Evolutionary conservation across 2,329 filamentous ascomycete genomes (phyloP).

Genomic region (Cyanodermella asteris): DNA sequence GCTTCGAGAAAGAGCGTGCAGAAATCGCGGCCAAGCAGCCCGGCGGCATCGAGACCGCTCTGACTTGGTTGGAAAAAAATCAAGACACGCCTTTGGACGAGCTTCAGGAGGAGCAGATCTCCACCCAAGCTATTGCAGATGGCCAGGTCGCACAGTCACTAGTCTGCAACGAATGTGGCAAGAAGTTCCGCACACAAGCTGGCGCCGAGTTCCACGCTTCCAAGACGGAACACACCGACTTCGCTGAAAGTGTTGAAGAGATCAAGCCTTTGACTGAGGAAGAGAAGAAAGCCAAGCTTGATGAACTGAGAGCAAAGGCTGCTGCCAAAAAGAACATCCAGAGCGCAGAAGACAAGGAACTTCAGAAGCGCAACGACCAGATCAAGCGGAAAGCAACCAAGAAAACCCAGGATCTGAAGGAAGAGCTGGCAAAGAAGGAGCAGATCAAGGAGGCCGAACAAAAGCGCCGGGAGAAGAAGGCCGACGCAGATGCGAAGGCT

Average conservation of each 20-base stretch:
- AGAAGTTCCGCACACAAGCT: constrained; percentile 62
- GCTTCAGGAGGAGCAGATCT: constrained; percentile 31
- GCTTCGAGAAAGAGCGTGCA: constrained; percentile 64
- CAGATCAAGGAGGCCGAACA: constrained; percentile 74
- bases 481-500: constrained; percentile 67
- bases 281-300: constrained; percentile 62
- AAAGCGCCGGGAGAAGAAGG: constrained; percentile 72
- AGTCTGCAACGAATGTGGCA: constrained; percentile 85
- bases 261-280: constrained; percentile 78
- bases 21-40: constrained; percentile 67
- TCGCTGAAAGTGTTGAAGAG: constrained; percentile 81
- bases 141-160: constrained; percentile 59
- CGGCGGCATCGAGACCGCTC: constrained; percentile 61
- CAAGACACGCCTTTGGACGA: constrained; percentile 73
- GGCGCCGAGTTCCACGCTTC: constrained; percentile 78
- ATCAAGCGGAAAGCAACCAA: constrained; percentile 73
- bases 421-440: constrained; percentile 71
- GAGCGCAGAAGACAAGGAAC: constrained; percentile 56
- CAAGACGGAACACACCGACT: constrained; percentile 81
- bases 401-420: constrained; percentile 72
- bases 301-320: constrained; percentile 52
- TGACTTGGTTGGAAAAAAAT: constrained; percentile 88
- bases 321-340: constrained; percentile 46
- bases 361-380: constrained; percentile 60
- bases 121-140: constrained; percentile 38